Percentiles rank a stretch among this genome's conserved stretches.
phyloP scores from a whole-genome alignment of 345 rosid genomes.

The Sisymbrium irio region DNA sequence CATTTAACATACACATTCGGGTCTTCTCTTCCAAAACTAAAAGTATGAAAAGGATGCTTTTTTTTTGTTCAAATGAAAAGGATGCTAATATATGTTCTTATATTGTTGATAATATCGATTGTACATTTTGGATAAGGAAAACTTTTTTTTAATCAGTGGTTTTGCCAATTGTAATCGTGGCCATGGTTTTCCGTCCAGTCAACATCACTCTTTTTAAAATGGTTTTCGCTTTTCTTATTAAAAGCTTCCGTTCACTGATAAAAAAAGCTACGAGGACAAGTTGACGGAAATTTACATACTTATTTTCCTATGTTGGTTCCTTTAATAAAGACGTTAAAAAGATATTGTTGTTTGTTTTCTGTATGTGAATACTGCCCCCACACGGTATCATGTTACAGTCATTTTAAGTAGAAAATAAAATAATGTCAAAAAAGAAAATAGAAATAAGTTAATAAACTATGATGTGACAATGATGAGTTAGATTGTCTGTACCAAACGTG shows the following conservation, averaged over 20 bases:
- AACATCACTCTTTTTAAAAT: slow-evolving; percentile 12
- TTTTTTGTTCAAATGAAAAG: too few species aligned
- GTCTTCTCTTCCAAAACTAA: too few species aligned
- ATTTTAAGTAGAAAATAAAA: background rate
- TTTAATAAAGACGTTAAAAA: slow-evolving; percentile 23
- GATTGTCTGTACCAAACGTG: slow-evolving; percentile 19
- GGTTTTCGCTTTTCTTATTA: background rate
- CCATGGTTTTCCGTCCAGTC: slow-evolving; percentile 7
- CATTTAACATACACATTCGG: too few species aligned
- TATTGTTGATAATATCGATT: too few species aligned
- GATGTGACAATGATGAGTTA: slow-evolving; percentile 31
- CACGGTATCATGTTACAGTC: slow-evolving; percentile 29
- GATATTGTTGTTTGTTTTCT: slow-evolving; percentile 22
- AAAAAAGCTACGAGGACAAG: slow-evolving; percentile 4
- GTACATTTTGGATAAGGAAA: background rate
- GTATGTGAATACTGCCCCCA: slow-evolving; percentile 24
- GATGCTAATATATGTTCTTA: too few species aligned
- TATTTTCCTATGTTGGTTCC: slow-evolving; percentile 30
- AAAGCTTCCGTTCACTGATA: background rate
- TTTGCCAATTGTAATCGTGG: slow-evolving; percentile 4
- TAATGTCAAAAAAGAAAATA: background rate
- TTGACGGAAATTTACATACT: slow-evolving; percentile 13
- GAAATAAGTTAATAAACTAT: background rate
- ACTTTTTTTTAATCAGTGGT: background rate
- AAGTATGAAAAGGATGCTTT: too few species aligned